phyloP scores from a whole-genome alignment of 768 basidiomycete species.

The Tubosaeta brunneosetosa region DNA sequence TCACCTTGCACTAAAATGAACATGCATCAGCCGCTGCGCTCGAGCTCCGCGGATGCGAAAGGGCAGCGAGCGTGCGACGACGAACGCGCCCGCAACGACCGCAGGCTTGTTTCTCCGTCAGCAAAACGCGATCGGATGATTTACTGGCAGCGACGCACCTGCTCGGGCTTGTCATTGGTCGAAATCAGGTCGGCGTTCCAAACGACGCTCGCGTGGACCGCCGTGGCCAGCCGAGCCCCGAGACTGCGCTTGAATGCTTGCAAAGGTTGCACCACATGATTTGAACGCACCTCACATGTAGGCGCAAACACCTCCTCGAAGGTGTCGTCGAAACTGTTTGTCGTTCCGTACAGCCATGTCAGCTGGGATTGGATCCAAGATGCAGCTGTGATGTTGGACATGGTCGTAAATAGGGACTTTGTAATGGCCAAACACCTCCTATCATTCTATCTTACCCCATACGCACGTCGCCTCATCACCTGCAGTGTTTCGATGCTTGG shows the following conservation, averaged over 20 bases:
- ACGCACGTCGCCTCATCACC: too few species aligned
- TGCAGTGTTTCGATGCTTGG: too few species aligned
- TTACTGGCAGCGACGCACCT: conserved; percentile 13
- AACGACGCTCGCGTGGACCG: conserved; percentile 21
- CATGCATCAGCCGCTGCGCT: conserved; percentile 31
- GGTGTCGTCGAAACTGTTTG: conserved; percentile 8
- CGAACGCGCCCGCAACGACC: conserved; percentile 38
- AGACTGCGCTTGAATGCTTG: conserved; percentile 29
- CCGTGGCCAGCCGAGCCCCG: conserved; percentile 13
- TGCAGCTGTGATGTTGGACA: conserved; percentile 1
- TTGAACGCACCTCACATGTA: conserved; percentile 29
- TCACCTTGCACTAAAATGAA: conserved; percentile 41
- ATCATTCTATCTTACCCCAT: too few species aligned
- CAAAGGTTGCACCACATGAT: conserved; percentile 24
- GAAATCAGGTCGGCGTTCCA: conserved; percentile 35
- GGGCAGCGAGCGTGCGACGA: conserved; percentile 37
- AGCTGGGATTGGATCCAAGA: conserved; percentile 31
- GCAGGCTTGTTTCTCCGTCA: conserved; percentile 21
- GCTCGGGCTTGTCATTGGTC: conserved; percentile 19
- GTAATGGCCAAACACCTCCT: too few species aligned
- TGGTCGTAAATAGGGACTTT: background rate
- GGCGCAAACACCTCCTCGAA: conserved; percentile 33
- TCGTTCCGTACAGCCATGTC: conserved; percentile 23
- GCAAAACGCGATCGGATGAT: background rate
- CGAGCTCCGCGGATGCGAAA: conserved; percentile 38